A percentile compares a stretch with the other conserved stretches of the same genome.
Conservation (phyloP, 805 yeast species). For the Candida taoyuanica region DNA sequence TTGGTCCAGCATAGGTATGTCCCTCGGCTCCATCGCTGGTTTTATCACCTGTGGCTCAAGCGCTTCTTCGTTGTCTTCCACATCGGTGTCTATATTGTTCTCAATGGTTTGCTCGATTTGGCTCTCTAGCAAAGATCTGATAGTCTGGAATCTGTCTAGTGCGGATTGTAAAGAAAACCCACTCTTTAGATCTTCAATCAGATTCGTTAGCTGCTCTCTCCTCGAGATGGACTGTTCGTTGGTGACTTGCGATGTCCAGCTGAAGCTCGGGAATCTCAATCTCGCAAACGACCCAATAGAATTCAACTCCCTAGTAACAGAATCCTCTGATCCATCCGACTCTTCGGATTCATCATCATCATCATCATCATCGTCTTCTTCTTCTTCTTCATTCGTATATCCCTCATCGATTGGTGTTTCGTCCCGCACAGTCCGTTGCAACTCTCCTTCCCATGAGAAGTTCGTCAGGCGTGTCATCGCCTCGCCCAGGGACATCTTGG, state of each 20-base stretch:
- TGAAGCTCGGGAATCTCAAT: slow-evolving; percentile 21
- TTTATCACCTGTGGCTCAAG: slow-evolving; percentile 56
- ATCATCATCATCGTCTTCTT: slow-evolving; percentile 10
- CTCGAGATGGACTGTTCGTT: slow-evolving; percentile 15
- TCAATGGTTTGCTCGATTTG: slow-evolving; percentile 29
- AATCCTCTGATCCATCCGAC: slow-evolving; percentile 24
- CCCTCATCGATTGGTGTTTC: neutral
- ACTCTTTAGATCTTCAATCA: slow-evolving; percentile 33
- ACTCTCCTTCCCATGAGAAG: slow-evolving; percentile 2
- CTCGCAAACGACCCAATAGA: slow-evolving; percentile 40
- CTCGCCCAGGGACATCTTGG: slow-evolving; percentile 1
- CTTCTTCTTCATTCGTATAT: neutral
- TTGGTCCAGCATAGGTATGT: slow-evolving; percentile 46
- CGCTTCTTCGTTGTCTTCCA: slow-evolving; percentile 37
- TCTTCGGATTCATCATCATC: slow-evolving; percentile 1
- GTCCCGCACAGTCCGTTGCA: neutral
- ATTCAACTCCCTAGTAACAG: slow-evolving; percentile 44
- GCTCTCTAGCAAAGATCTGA: slow-evolving; percentile 28
- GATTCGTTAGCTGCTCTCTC: slow-evolving; percentile 29
- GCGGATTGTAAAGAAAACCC: slow-evolving; percentile 51
- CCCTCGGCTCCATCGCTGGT: slow-evolving; percentile 42
- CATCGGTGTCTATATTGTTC: slow-evolving; percentile 26
- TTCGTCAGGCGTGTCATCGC: slow-evolving; percentile 3
- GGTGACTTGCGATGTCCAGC: slow-evolving; percentile 12
- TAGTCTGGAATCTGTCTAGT: slow-evolving; percentile 44